A percentile compares a stretch with the other conserved stretches of the same genome.
Evolutionary conservation across 1,284 basidiomycete species (phyloP).

Genomic region (Microbotryomycetes sp.): DNA sequence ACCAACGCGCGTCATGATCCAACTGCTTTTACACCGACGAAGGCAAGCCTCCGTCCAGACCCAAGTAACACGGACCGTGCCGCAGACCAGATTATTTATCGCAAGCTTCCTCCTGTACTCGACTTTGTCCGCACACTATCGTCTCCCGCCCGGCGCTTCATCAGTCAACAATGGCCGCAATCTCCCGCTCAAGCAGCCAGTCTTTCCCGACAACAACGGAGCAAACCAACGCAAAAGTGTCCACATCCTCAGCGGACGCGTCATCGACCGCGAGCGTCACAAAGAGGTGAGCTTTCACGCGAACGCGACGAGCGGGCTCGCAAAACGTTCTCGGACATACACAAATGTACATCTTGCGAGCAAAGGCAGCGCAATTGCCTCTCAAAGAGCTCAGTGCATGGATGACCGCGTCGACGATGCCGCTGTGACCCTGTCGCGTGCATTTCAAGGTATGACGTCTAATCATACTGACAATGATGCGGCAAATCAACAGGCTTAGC

Average conservation of each 20-base stretch:
- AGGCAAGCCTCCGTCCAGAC: too few relatives aligned
- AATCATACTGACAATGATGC: not conserved
- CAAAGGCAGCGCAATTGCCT: constrained; percentile 7
- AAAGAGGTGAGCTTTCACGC: constrained; percentile 5
- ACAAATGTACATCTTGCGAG: not conserved
- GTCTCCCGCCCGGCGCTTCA: too few relatives aligned
- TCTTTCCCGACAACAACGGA: not conserved
- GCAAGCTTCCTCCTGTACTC: too few relatives aligned
- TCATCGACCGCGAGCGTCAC: constrained; percentile 2
- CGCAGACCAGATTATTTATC: too few relatives aligned
- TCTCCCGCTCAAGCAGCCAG: too few relatives aligned
- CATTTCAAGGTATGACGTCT: constrained; percentile 17
- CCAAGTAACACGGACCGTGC: too few relatives aligned
- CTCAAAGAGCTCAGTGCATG: constrained; percentile 7
- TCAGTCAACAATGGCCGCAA: too few relatives aligned
- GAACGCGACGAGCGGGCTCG: too few relatives aligned
- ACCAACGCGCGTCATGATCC: too few relatives aligned
- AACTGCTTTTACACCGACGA: too few relatives aligned
- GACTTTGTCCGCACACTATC: too few relatives aligned
- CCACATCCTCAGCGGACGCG: not conserved
- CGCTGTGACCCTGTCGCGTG: constrained; percentile 1
- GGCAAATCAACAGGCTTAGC: constrained; percentile 18
- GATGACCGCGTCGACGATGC: not conserved
- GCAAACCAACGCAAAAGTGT: not conserved
- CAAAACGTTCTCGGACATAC: not conserved